Base-by-base conservation (phyloP, 2,329 filamentous ascomycete genomes). In the Neonectria ditissima region DNA sequence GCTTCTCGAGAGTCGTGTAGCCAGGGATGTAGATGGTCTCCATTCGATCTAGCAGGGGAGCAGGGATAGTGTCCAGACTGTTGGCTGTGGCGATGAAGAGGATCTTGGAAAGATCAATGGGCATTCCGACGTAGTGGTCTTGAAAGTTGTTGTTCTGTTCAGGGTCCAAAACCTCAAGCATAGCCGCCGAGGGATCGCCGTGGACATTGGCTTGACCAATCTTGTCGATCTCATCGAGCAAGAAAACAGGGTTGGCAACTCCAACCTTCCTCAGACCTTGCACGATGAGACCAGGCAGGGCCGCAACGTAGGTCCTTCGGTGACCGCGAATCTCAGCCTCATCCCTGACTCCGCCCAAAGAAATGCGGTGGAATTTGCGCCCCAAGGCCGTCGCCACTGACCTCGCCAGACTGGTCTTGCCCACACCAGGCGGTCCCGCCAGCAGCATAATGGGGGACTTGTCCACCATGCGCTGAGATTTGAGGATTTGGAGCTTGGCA, bases 141-240 rank as follows among this genome's bases (percentile, higher is more conserved):
- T 90, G 92, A 80, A 99, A 99, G 10, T 89, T 91, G 79, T 97
- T 88, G 76, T 99, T 99, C 80, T 99, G 96, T 78, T 99, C 96
- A 0, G 96, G 96, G 75, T 99, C 96, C 48, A 99, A 85, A 11
- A 99, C 96, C 79, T 99, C 96, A 14, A 99, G 89, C 95, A 99
- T 97, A 9, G 96, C 96, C 22, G 96, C 96, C 20, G 93, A 97
- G 4, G 96, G 96, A 74, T 99, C 96, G 43, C 96, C 96, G 70
- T 99, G 94, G 78, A 96, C 92, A 77, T 95, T 98, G 37, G 93
- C 90, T 63, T 90, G 89, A 67, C 94, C 94, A 65, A 99, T 87
- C 84, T 99, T 99, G 84, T 99, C 96, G 71, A 99, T 97, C 81
- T 99, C 96, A 75, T 99, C 96, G 13, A 99, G 89, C 48, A 99